A percentile compares a stretch with the other conserved stretches of the same genome.
Conservation (phyloP, 768 basidiomycete genomes). For the Pulveroboletus sp. region DNA sequence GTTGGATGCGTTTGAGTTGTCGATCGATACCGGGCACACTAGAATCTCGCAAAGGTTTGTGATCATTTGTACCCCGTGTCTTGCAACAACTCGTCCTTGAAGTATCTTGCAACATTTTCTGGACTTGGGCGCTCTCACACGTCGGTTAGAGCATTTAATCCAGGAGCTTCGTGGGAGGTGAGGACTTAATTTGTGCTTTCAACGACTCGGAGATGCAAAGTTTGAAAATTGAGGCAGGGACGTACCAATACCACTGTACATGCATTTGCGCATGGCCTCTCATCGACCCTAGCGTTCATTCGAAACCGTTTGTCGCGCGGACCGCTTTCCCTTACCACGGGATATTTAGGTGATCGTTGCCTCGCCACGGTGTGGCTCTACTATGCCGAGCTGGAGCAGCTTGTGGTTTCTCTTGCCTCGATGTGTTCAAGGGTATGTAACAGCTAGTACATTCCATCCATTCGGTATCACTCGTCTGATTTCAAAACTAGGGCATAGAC, state of each 20-base stretch:
- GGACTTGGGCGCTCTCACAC: slow-evolving; percentile 60
- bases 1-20: slow-evolving; percentile 32
- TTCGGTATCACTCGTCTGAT: slow-evolving; percentile 1
- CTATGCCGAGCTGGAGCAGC: slow-evolving; percentile 46
- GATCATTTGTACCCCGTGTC: slow-evolving; percentile 1
- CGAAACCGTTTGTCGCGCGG: slow-evolving; percentile 41
- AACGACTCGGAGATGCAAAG: slow-evolving; percentile 3
- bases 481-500: slow-evolving; percentile 25
- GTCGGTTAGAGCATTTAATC: slow-evolving; percentile 59
- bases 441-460: neutral
- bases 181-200: slow-evolving; percentile 4
- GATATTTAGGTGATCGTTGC: slow-evolving; percentile 15
- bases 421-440: slow-evolving; percentile 56
- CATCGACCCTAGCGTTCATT: slow-evolving; percentile 48
- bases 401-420: slow-evolving; percentile 47
- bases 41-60: slow-evolving; percentile 52
- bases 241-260: slow-evolving; percentile 52
- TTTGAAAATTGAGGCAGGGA: slow-evolving; percentile 33
- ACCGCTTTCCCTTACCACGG: slow-evolving; percentile 32
- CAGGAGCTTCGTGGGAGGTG: slow-evolving; percentile 48
- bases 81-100: neutral
- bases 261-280: slow-evolving; percentile 62
- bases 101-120: slow-evolving; percentile 63
- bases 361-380: slow-evolving; percentile 46
- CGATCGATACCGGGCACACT: slow-evolving; percentile 56